Conservation (phyloP, 2,329 filamentous ascomycete species). For the Gnomoniopsis sp. region DNA sequence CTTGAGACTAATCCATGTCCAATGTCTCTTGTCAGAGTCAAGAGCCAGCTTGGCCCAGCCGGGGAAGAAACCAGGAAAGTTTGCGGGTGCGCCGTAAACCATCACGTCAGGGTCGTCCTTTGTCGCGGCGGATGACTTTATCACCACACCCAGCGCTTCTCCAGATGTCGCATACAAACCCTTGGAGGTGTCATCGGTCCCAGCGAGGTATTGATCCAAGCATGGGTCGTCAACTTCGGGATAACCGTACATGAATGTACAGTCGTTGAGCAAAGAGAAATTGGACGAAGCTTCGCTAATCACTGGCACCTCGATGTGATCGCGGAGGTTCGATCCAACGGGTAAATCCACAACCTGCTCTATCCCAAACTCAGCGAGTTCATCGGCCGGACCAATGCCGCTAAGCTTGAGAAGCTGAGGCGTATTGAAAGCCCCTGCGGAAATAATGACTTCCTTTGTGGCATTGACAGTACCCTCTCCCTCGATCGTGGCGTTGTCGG, state of each 20-base stretch:
- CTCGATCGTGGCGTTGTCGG: constrained; percentile 24
- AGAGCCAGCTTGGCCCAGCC: constrained; percentile 30
- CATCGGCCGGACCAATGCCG: constrained; percentile 40
- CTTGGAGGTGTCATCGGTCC: constrained; percentile 18
- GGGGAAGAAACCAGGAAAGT: constrained; percentile 38
- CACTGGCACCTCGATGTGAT: constrained; percentile 49
- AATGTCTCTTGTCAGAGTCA: constrained; percentile 35
- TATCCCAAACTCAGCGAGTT: constrained; percentile 36
- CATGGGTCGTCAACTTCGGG: constrained; percentile 32
- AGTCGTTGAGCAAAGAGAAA: constrained; percentile 33
- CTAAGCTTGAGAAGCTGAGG: constrained; percentile 52
- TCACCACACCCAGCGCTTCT: constrained; percentile 28
- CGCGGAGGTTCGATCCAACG: constrained; percentile 58
- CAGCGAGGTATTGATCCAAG: constrained; percentile 24
- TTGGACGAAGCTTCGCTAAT: constrained; percentile 38
- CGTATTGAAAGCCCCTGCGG: constrained; percentile 50
- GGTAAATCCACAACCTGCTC: constrained; percentile 49
- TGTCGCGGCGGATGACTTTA: constrained; percentile 24
- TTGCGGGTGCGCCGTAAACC: constrained; percentile 35
- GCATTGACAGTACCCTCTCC: constrained; percentile 32
- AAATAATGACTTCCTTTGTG: constrained; percentile 45
- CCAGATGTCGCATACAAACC: constrained; percentile 34
- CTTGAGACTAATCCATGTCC: constrained; percentile 51
- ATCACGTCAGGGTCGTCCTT: constrained; percentile 31
- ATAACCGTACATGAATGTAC: constrained; percentile 28